A percentile compares a stretch with the other conserved stretches of the same genome.
Conservation (phyloP, 495 filamentous ascomycete genomes). For the Penicillium paradoxum region DNA sequence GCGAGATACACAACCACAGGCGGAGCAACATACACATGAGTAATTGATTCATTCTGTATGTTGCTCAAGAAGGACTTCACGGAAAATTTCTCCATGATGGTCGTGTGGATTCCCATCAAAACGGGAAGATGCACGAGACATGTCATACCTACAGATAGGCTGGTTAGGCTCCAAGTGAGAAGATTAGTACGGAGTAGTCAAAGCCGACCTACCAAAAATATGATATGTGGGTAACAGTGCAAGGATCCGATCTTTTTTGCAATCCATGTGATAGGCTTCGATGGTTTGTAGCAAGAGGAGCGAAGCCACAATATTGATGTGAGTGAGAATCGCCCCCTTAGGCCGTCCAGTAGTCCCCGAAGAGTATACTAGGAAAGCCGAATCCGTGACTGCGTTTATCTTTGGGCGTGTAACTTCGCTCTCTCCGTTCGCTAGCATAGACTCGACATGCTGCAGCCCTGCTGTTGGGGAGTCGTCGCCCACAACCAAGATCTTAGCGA, state of each 20-base stretch:
- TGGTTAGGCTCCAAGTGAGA: neutral
- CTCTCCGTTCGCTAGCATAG: no score
- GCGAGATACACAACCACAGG: constrained; percentile 70
- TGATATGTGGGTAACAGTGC: constrained; percentile 66
- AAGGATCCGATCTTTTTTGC: constrained; percentile 41
- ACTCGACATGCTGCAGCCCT: no score
- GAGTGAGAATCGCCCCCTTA: constrained; percentile 25
- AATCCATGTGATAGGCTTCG: constrained; percentile 7
- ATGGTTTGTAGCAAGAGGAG: constrained; percentile 46
- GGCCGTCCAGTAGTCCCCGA: no score
- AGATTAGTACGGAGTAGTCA: neutral
- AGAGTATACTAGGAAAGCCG: no score
- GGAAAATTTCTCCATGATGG: constrained; percentile 76
- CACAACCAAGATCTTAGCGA: constrained; percentile 16
- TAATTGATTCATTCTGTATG: constrained; percentile 65
- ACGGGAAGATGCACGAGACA: constrained; percentile 53
- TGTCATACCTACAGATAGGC: constrained; percentile 28
- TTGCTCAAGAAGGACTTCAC: constrained; percentile 60
- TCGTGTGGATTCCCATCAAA: constrained; percentile 51
- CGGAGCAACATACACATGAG: constrained; percentile 74
- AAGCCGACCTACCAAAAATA: constrained; percentile 58
- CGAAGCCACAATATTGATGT: constrained; percentile 71
- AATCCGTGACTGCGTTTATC: no score
- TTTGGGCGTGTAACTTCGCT: no score
- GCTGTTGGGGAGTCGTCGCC: constrained; percentile 35